These are phyloP conservation scores for Ascoidea rubescens DNA, from an alignment of 805 yeast species.

Conservation along the genomic window DNA sequence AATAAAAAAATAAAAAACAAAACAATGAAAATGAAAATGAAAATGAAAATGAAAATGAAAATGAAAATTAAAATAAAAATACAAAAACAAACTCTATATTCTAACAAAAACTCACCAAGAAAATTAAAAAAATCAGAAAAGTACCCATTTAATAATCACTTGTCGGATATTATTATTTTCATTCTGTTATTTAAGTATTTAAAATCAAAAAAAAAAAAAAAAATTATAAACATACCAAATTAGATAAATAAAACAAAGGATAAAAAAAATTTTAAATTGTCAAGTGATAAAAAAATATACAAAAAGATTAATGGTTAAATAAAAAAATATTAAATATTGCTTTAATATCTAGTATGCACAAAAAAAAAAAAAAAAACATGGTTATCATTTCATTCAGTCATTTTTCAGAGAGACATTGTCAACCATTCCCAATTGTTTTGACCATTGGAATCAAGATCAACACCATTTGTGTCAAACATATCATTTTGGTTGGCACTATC, in stretches of 20 bases:
- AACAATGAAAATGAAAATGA: neutral
- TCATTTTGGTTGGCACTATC: neutral
- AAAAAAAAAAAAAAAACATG: neutral
- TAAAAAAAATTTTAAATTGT: no score
- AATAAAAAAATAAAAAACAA: neutral
- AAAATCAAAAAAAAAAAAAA: no score
- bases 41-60: neutral
- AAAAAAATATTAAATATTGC: no score
- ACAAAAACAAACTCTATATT: neutral
- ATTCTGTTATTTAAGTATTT: no score
- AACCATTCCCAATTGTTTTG: neutral
- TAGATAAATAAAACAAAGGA: no score
- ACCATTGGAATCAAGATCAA: neutral
- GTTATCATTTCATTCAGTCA: neutral
- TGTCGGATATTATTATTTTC: no score
- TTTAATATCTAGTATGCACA: no score
- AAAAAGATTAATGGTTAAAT: no score
- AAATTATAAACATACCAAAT: no score
- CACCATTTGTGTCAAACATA: neutral
- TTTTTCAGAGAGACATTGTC: neutral
- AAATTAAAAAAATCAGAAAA: neutral
- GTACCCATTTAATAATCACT: no score
- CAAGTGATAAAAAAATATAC: no score
- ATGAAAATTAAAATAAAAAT: neutral
- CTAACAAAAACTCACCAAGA: neutral